These are phyloP conservation scores for Cercospora sp. DNA, from an alignment of 2,329 filamentous ascomycete species.

Conservation along the genomic window DNA sequence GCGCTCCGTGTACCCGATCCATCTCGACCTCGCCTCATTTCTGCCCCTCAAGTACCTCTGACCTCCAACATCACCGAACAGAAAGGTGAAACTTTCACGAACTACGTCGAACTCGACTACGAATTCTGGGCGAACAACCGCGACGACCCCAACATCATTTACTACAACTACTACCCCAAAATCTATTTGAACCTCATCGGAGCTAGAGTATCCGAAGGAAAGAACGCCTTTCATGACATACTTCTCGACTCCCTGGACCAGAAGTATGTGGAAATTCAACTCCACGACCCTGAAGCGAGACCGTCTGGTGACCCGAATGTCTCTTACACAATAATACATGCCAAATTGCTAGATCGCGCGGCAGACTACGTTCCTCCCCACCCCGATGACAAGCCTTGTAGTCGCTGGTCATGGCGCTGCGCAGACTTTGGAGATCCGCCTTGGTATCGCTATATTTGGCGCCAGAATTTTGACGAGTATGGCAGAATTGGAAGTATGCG, in stretches of 20 bases:
- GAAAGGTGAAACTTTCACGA: background rate
- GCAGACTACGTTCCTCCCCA: constrained; percentile 12
- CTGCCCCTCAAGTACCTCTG: constrained; percentile 1
- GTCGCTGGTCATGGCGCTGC: constrained; percentile 21
- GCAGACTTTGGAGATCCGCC: constrained; percentile 24
- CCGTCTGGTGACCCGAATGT: constrained; percentile 7
- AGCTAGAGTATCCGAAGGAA: background rate
- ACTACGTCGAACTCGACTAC: constrained; percentile 15
- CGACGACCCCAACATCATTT: constrained; percentile 19
- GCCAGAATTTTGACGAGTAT: constrained; percentile 19
- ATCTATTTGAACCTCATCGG: constrained; percentile 20
- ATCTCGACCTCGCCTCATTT: constrained; percentile 10
- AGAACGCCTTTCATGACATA: background rate
- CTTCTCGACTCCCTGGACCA: constrained; percentile 16
- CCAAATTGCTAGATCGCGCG: constrained; percentile 1
- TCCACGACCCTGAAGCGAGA: background rate
- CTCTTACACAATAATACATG: constrained; percentile 1
- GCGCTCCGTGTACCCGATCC: constrained; percentile 17
- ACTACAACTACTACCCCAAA: constrained; percentile 20
- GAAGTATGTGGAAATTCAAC: constrained; percentile 11
- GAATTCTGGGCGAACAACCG: constrained; percentile 15
- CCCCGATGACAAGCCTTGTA: constrained; percentile 15
- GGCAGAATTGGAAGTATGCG: constrained; percentile 20
- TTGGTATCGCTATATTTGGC: constrained; percentile 23
- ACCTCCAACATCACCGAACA: constrained; percentile 5